Base-by-base conservation (phyloP, 148 eudicot species). In the Agrostemma githago region DNA sequence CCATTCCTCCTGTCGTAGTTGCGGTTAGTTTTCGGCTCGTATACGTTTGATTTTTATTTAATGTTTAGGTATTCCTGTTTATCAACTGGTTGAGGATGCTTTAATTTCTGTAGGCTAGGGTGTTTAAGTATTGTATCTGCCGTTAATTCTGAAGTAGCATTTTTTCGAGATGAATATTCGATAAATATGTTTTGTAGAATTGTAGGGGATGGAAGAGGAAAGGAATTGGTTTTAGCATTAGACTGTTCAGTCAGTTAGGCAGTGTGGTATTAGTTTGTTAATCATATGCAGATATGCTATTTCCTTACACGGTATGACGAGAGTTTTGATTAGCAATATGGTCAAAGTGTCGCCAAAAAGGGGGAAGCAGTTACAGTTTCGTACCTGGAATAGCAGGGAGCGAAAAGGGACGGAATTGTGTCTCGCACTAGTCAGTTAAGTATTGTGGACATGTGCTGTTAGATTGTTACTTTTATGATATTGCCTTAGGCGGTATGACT, bases 1-100 rank as follows among this genome's bases (percentile, higher is more conserved):
- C 71, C 20, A 38, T 68, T 68, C 71, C 71, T 20, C 58, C 71
- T 20, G 57, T 68, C 16, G 71, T 68, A 0, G 16, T 46, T 42
- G 71, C 46, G 71, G 71, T 68, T 68, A 68, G 71, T 68, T 46
- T 46, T 12, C 71, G 5, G 51, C 12, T 8, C 11, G 42, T 2
- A 6, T 16, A 7, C 21, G n/a, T 40, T 41, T 41, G 17, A 66
- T 40, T 66, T 16, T 6, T 41, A 16, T 5, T 66, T 4, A 16
- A 66, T 66, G 40, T 21, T 62, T 62, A 9, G 38, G 10, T 62
- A 20, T 63, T 39, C 3, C 4, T 63, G 67, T 14, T 37, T 63
- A 43, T 63, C 14, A 1, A 39, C 20, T 65, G 11, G 51, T 43
- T 41, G 48, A 40, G 21, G n/a, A 40, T 66, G 69, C 62, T 19